Percentiles rank a stretch among this genome's conserved stretches.
Conservation (phyloP, 768 basidiomycete species). For the Cyathus striatus region DNA sequence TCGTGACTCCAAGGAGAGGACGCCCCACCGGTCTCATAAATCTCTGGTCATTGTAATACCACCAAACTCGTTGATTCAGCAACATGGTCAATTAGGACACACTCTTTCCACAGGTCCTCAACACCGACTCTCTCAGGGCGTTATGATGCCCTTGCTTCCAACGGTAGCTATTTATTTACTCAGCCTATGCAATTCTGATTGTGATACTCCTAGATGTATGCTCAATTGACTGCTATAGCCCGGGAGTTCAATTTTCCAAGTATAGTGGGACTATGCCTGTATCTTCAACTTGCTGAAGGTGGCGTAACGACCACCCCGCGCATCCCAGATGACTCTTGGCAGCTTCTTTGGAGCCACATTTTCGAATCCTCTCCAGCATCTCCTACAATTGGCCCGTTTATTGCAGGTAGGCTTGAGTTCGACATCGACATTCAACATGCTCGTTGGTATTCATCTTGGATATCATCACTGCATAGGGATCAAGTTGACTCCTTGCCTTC, state of each 20-base stretch:
- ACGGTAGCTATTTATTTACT: constrained; percentile 39
- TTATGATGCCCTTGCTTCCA: constrained; percentile 71
- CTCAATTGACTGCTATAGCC: constrained; percentile 73
- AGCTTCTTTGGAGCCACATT: constrained; percentile 60
- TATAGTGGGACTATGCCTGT: constrained; percentile 72
- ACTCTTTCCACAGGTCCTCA: constrained; percentile 54
- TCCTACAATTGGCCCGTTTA: constrained; percentile 40
- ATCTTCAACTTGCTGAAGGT: constrained; percentile 58
- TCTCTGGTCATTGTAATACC: constrained; percentile 68
- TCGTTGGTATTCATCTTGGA: constrained; percentile 75
- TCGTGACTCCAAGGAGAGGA: constrained; percentile 39
- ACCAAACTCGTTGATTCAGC: constrained; percentile 49
- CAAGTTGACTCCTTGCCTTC: constrained; percentile 34
- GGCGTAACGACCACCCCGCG: constrained; percentile 59
- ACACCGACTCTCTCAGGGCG: constrained; percentile 59
- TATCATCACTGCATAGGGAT: constrained; percentile 42
- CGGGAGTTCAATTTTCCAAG: constrained; percentile 81
- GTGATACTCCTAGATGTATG: constrained; percentile 50
- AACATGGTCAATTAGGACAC: constrained; percentile 55
- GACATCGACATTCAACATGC: constrained; percentile 77
- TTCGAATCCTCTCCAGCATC: constrained; percentile 35
- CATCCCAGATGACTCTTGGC: constrained; percentile 77
- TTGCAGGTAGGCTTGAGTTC: constrained; percentile 80
- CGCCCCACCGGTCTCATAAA: constrained; percentile 28
- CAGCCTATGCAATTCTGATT: neutral